Evolutionary conservation across 345 rosid species (phyloP), one percentile per base, ranked within the genome.

Genomic region (Euphorbia lathyris): DNA sequence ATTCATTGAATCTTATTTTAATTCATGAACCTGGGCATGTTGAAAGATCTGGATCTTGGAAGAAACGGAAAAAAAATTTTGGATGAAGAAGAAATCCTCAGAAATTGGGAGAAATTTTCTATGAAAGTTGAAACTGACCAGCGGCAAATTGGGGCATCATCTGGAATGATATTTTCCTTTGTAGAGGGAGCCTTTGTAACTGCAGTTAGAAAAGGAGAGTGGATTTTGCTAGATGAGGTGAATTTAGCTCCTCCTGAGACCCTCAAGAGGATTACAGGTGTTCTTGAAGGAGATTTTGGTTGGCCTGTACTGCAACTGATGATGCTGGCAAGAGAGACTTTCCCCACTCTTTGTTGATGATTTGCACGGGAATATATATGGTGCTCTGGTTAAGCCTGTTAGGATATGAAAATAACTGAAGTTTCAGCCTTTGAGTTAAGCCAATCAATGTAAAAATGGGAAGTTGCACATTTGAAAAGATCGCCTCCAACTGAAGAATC

Each of bases 181-280:
- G 92, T 94, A n/a, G 98, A 94, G 79, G 98, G 98, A 63, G 95
- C 96, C 58, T 91, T 94, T 81, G 83, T 94, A 30, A 86, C 86
- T 71, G 97, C 98, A 55, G 90, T 94, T 45, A 82, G 88, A 84
- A 87, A 87, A 55, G 98, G 97, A 51, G 86, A 84, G 62, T 94
- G 98, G 98, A 85, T 94, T 81, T 78, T 94, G 87, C 97, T 94
- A 67, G 98, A 94, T 77, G 98, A 94, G 86, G 86, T 94, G 73
- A 94, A 94, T 80, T 83, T 94, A 80, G 97, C 98, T 66, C 93
- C 98, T 66, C 87, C 96, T 2, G 98, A 94, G 87, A 86, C 88
- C 70, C 80, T 94, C 81, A 97, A 90, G 83, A 88, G 98, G 81
- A 76, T 94, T 74, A 66, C 80, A 67, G 93, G 97, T 72, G 97